Evolutionary conservation across 163 green algal species (phyloP), one percentile per base, ranked within the genome.

Genomic region (Scenedesmus sp.): DNA sequence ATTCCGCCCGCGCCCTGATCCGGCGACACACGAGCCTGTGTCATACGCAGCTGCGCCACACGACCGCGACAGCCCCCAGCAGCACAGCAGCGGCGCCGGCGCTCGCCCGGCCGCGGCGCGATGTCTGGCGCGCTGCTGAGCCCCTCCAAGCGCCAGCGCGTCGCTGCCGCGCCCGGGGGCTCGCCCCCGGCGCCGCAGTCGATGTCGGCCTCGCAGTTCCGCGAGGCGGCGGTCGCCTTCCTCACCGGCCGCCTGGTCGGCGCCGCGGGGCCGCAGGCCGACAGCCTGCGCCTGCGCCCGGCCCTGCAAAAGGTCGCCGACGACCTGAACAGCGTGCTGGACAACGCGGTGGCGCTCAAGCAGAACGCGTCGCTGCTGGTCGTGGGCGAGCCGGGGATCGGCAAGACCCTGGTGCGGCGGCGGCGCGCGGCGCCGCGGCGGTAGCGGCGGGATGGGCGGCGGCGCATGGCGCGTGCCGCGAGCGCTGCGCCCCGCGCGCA

Each of bases 341-440:
- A 84, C 17, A 69, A 78, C 5, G 77, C 80, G 3, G 81, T 86
- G n/a, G 50, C 39, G 24, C 76, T 80, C 26, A 71, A 67, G 34
- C 80, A 81, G 36, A 89, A 85, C 28, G 60, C 78, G 0, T 84
- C 84, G 22, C 26, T 87, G 63, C 66, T 91, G 29, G 53, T 91
- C n/a, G 63, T 89, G 6, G 86, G 86, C 13, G 81, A 85, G 39
- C 72, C 70, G 9, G 86, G 83, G 11, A 78, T 67, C 13, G 86
- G 86, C 48, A 91, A 91, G 58, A 87, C 81, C 13, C 58, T 91
- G 86, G 86, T 89, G 53, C 33, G 84, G 45, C 7, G 5, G 14
- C 24, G 3, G 9, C n/a, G 57, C 15, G 57, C 31, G 42, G 17
- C 17, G 57, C n/a, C 29, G n/a, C 17, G n/a, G 42, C 39, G 28